These are phyloP conservation scores for Camellia oleifera DNA, from an alignment of 179 eudicot genomes.

Conservation along the genomic window DNA sequence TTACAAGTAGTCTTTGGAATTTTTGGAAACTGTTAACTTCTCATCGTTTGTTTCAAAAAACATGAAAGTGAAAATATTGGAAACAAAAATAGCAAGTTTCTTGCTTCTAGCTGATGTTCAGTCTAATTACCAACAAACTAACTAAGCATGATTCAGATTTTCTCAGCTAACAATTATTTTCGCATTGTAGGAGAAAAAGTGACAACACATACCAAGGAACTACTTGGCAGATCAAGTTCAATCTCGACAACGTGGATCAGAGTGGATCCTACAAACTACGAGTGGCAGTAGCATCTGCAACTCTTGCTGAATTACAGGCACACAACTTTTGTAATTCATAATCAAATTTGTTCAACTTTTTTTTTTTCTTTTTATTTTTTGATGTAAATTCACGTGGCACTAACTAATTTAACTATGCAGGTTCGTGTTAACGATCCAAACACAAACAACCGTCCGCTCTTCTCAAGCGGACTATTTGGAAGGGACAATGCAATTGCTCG, in stretches of 20 bases:
- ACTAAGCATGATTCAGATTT: background rate
- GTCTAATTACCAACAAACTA: background rate
- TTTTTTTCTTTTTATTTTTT: background rate
- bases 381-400: background rate
- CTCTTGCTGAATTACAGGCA: conserved; percentile 77
- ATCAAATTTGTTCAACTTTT: background rate
- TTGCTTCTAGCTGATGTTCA: background rate
- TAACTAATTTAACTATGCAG: conserved; percentile 20
- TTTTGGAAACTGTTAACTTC: too few relatives aligned
- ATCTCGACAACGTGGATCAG: conserved; percentile 37
- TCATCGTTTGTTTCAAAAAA: too few relatives aligned
- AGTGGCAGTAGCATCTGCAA: conserved; percentile 85
- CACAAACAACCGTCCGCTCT: conserved; percentile 46
- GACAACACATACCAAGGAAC: conserved; percentile 60
- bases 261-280: conserved; percentile 59
- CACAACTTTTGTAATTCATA: background rate
- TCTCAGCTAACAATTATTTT: background rate
- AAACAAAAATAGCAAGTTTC: background rate
- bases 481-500: conserved; percentile 88
- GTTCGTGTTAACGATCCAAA: conserved; percentile 62
- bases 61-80: too few relatives aligned
- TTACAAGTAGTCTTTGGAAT: too few relatives aligned
- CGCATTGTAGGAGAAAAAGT: conserved; percentile 47
- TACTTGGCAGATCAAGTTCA: conserved; percentile 89
- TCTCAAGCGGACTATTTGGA: conserved; percentile 71